Evolutionary conservation across 108 stramenopile species (phyloP), one percentile per base, ranked within the genome.

Genomic region (Cyclotella atomus): DNA sequence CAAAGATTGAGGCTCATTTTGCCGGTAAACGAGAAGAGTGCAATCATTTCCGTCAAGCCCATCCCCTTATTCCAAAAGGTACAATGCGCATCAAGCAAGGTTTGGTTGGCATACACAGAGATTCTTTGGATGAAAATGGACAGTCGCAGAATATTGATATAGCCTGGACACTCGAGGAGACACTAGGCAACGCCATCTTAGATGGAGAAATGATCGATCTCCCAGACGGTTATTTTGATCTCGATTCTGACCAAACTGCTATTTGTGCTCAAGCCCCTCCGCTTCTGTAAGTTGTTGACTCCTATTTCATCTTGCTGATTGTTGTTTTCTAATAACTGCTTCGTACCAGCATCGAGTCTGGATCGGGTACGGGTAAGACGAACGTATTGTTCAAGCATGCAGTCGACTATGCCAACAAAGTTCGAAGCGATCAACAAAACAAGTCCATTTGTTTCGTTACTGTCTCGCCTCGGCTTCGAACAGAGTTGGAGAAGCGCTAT

Each of bases 291-390:
- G n/a, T n/a, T n/a, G n/a, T n/a, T n/a, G n/a, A n/a, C n/a, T n/a
- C n/a, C n/a, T n/a, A n/a, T n/a, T n/a, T n/a, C n/a, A n/a, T n/a
- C n/a, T n/a, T n/a, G n/a, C n/a, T n/a, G n/a, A n/a, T n/a, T n/a
- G n/a, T n/a, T n/a, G n/a, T n/a, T n/a, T n/a, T n/a, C n/a, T n/a
- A n/a, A n/a, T n/a, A n/a, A n/a, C n/a, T n/a, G n/a, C n/a, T n/a
- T n/a, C n/a, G n/a, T n/a, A n/a, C n/a, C n/a, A n/a, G n/a, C n/a
- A 29, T 79, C 9, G 79, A 80, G 43, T 73, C 72, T 15, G 44
- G 79, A 10, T 68, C 67, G 10, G 79, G 79, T 50, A 80, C 79
- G 30, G 79, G 79, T 2, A 80, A 80, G 30, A 73, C 71, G 4
- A 52, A 62, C 17, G 77, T 79, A 17, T 50, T 79, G 19, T 53